phyloP scores from a whole-genome alignment of 768 basidiomycete genomes.

The Sistotremastrum suecicum region DNA sequence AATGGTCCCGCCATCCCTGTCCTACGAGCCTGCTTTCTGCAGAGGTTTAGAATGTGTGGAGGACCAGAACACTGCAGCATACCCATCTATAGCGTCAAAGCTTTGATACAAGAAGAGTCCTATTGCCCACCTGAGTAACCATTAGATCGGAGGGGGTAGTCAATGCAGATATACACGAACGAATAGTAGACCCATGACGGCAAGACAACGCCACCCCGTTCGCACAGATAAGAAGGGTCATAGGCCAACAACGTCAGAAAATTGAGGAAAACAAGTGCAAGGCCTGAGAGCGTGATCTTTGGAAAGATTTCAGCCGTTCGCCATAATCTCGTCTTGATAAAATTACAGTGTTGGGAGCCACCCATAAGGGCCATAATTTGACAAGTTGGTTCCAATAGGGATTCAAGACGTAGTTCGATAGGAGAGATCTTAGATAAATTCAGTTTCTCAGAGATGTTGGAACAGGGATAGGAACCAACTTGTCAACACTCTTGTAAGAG shows the following conservation, averaged over 20 bases:
- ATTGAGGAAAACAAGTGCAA: slow-evolving; percentile 70
- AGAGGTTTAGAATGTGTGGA: slow-evolving; percentile 7
- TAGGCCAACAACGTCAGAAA: slow-evolving; percentile 71
- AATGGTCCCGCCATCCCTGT: slow-evolving; percentile 97
- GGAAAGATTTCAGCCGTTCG: not conserved
- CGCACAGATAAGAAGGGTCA: slow-evolving; percentile 63
- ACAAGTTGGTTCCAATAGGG: slow-evolving; percentile 92
- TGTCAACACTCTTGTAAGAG: slow-evolving; percentile 69
- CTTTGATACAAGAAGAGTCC: slow-evolving; percentile 89
- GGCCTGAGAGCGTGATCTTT: slow-evolving; percentile 86
- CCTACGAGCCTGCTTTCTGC: slow-evolving; percentile 85
- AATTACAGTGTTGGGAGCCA: slow-evolving; percentile 79
- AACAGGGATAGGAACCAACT: slow-evolving; percentile 28
- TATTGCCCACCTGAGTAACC: slow-evolving; percentile 51
- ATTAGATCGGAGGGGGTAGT: not conserved
- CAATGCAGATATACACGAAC: slow-evolving; percentile 27
- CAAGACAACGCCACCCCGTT: slow-evolving; percentile 45
- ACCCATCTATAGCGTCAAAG: slow-evolving; percentile 85
- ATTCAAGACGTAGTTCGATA: slow-evolving; percentile 62
- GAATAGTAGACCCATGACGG: slow-evolving; percentile 89
- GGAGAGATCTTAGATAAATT: slow-evolving; percentile 39
- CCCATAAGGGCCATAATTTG: slow-evolving; percentile 66
- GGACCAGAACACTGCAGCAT: slow-evolving; percentile 12
- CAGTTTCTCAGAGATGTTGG: slow-evolving; percentile 2
- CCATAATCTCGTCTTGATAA: slow-evolving; percentile 1